A percentile compares a stretch with the other conserved stretches of the same genome.
Evolutionary conservation across 148 eudicot genomes (phyloP).

Genomic region (Vaccinium macrocarpon): DNA sequence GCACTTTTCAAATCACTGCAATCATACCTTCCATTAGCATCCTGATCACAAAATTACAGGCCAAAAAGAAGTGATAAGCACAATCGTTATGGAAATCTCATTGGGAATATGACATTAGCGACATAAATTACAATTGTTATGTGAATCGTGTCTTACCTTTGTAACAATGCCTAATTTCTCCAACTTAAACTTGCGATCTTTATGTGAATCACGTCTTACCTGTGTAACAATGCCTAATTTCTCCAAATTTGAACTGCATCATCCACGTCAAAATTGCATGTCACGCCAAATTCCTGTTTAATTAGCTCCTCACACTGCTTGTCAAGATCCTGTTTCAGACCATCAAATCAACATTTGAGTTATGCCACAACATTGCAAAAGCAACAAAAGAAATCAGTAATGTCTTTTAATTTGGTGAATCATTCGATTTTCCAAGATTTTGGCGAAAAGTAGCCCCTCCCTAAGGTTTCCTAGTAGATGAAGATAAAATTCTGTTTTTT

Average conservation of each 20-base stretch:
- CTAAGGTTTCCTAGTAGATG: background rate
- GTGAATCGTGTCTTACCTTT: constrained; percentile 48
- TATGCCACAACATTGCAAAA: background rate
- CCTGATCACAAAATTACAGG: constrained; percentile 32
- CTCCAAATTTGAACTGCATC: constrained; percentile 83
- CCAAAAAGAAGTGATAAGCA: background rate
- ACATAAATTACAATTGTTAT: background rate
- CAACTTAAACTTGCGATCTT: constrained; percentile 31
- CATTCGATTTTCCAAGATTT: background rate
- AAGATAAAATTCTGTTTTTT: background rate
- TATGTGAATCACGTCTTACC: constrained; percentile 43
- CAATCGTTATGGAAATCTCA: background rate
- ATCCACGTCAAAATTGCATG: constrained; percentile 89
- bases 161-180: constrained; percentile 87
- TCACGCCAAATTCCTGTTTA: constrained; percentile 78
- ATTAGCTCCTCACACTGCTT: constrained; percentile 73
- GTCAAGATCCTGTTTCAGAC: constrained; percentile 76
- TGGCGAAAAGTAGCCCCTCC: background rate
- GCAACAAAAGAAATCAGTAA: background rate
- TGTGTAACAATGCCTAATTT: constrained; percentile 83
- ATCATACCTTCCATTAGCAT: constrained; percentile 68
- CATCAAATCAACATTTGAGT: background rate
- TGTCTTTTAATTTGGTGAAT: background rate
- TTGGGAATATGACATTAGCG: background rate
- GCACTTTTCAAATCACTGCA: constrained; percentile 71